Percentiles rank a stretch among this genome's conserved stretches.
These are phyloP conservation scores for Thoreauomyces humboldtii DNA, from an alignment of 192 early-diverging fungal genomes.

Conservation along the genomic window DNA sequence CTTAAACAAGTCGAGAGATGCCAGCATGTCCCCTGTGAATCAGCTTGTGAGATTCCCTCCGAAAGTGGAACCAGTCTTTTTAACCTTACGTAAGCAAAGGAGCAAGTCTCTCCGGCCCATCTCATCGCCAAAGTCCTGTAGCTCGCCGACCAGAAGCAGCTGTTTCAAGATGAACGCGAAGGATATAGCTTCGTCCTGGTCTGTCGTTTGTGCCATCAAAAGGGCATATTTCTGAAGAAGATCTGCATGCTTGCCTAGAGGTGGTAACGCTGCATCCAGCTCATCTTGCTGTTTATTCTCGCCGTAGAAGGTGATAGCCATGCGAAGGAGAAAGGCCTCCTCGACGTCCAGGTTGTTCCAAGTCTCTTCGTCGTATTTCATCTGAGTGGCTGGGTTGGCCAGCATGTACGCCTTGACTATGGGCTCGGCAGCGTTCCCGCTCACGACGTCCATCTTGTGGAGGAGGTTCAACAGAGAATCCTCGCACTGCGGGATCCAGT, in stretches of 20 bases:
- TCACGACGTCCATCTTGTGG: constrained; percentile 18
- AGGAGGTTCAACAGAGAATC: constrained; percentile 13
- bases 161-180: constrained; percentile 69
- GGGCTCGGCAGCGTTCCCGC: constrained; percentile 9
- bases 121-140: constrained; percentile 86
- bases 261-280: constrained; percentile 20
- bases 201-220: constrained; percentile 47
- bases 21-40: constrained; percentile 68
- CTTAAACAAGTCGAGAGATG: constrained; percentile 71
- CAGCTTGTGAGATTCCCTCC: no score
- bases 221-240: constrained; percentile 40
- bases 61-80: no score
- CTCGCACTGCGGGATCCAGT: constrained; percentile 20
- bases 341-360: constrained; percentile 56
- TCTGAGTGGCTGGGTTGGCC: neutral
- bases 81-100: constrained; percentile 65
- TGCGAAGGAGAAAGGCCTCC: constrained; percentile 40
- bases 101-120: constrained; percentile 80
- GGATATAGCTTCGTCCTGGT: constrained; percentile 44
- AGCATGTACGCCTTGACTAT: constrained; percentile 17
- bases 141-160: constrained; percentile 72
- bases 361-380: constrained; percentile 27
- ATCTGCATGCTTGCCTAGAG: constrained; percentile 13
- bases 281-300: constrained; percentile 26
- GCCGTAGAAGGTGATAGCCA: constrained; percentile 1